Evolutionary conservation across 2,329 filamentous ascomycete genomes (phyloP).

Genomic region (Fusarium sambucinum): DNA sequence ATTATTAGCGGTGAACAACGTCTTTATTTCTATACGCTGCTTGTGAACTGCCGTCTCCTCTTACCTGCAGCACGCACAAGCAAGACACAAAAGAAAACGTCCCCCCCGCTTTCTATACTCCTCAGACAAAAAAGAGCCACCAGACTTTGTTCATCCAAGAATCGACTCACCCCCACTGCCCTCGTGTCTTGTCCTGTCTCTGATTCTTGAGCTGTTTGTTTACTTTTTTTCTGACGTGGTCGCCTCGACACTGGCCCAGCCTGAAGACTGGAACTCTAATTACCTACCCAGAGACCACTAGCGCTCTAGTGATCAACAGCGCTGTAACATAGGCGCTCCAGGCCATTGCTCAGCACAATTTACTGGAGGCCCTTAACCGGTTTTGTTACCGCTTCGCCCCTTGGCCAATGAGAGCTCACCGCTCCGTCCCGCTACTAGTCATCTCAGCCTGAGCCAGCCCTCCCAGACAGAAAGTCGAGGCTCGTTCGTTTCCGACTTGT

Average conservation of each 20-base stretch:
- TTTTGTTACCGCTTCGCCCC: slow-evolving; percentile 28
- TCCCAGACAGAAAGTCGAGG: slow-evolving; percentile 24
- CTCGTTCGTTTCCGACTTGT: slow-evolving; percentile 21
- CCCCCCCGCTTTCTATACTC: slow-evolving; percentile 16
- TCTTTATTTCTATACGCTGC: slow-evolving; percentile 9
- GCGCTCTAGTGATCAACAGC: slow-evolving; percentile 28
- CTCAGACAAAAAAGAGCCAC: slow-evolving; percentile 18
- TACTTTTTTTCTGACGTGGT: slow-evolving; percentile 31
- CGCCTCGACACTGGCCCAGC: slow-evolving; percentile 14
- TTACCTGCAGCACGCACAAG: slow-evolving; percentile 17
- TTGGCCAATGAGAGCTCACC: slow-evolving; percentile 41
- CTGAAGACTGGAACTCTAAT: slow-evolving; percentile 24
- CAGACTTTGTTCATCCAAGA: slow-evolving; percentile 25
- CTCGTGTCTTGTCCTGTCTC: slow-evolving; percentile 26
- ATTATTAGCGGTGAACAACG: slow-evolving; percentile 13
- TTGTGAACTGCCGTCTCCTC: slow-evolving; percentile 13
- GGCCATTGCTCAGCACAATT: slow-evolving; percentile 9
- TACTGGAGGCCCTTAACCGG: slow-evolving; percentile 35
- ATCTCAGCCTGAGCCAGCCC: slow-evolving; percentile 34
- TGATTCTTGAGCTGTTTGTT: slow-evolving; percentile 31
- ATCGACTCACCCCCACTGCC: slow-evolving; percentile 21
- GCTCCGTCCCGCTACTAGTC: slow-evolving; percentile 28
- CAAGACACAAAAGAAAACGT: slow-evolving; percentile 17
- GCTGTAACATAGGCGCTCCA: slow-evolving; percentile 11
- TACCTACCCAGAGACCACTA: slow-evolving; percentile 28